Conservation (phyloP, 805 yeast species). For the Hanseniaspora pseudoguilliermondii region DNA sequence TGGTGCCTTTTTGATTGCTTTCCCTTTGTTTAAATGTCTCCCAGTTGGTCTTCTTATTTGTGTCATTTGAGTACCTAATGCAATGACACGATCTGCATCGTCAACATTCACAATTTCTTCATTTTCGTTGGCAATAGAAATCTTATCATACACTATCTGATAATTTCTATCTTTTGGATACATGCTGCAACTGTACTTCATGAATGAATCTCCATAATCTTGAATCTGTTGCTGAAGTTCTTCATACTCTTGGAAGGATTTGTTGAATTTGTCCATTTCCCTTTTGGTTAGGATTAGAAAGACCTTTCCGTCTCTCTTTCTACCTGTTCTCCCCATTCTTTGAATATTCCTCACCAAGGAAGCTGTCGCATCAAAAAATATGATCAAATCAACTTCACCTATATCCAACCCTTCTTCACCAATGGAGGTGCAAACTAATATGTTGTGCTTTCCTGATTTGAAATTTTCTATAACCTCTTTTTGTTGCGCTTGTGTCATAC, state of each 20-base stretch:
- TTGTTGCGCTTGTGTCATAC: constrained; percentile 86
- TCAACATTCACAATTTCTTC: constrained; percentile 38
- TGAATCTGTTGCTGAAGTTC: constrained; percentile 60
- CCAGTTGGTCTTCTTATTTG: neutral
- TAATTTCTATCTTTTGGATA: constrained; percentile 36
- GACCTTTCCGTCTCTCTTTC: constrained; percentile 81
- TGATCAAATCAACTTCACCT: constrained; percentile 90
- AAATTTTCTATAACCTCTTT: constrained; percentile 65
- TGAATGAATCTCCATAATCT: constrained; percentile 29
- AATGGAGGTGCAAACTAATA: constrained; percentile 87
- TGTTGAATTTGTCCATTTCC: constrained; percentile 67
- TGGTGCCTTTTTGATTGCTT: constrained; percentile 17
- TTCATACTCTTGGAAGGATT: constrained; percentile 73
- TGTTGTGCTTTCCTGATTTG: constrained; percentile 58
- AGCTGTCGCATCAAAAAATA: constrained; percentile 84
- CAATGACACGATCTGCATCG: constrained; percentile 56
- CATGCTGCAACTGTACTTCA: constrained; percentile 46
- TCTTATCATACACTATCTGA: constrained; percentile 23
- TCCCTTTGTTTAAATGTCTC: constrained; percentile 14
- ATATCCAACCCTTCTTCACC: constrained; percentile 98
- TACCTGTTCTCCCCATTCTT: constrained; percentile 96
- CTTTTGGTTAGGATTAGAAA: constrained; percentile 59
- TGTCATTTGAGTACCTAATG: constrained; percentile 50
- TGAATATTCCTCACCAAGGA: constrained; percentile 90
- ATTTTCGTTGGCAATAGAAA: constrained; percentile 64